A percentile compares a stretch with the other conserved stretches of the same genome.
These are phyloP conservation scores for Exserohilum rostratum DNA, from an alignment of 2,329 filamentous ascomycete genomes.

Conservation along the genomic window DNA sequence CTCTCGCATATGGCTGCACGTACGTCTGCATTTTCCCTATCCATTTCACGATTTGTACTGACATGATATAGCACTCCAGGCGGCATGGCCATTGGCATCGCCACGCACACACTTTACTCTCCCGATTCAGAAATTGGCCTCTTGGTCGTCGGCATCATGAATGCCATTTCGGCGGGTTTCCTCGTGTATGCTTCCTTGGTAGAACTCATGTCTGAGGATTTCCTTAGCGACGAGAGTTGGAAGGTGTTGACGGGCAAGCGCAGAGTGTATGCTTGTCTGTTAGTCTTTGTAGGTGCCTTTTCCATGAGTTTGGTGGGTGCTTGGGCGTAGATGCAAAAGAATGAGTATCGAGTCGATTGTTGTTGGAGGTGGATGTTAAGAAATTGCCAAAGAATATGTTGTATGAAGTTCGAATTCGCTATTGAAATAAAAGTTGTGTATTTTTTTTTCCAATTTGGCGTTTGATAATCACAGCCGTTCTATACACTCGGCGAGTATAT, in stretches of 20 bases:
- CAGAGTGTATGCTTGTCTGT: constrained; percentile 66
- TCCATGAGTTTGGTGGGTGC: constrained; percentile 76
- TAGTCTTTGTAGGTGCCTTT: constrained; percentile 68
- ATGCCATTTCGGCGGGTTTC: constrained; percentile 80
- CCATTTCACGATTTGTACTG: not conserved
- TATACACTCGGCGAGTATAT: constrained; percentile 5
- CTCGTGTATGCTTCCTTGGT: constrained; percentile 83
- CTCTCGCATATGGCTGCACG: constrained; percentile 71
- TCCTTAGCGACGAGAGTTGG: constrained; percentile 77
- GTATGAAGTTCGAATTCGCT: too few species aligned
- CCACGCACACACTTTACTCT: constrained; percentile 80
- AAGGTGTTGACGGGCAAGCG: constrained; percentile 66
- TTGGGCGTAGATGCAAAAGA: constrained; percentile 61
- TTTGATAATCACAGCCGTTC: not conserved
- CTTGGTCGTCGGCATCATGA: constrained; percentile 85
- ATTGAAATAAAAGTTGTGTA: too few species aligned
- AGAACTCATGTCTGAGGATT: constrained; percentile 84
- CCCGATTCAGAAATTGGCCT: constrained; percentile 77
- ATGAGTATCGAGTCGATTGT: not conserved
- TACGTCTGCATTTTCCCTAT: not conserved
- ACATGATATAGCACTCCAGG: constrained; percentile 65
- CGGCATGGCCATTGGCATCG: constrained; percentile 80
- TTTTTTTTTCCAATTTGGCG: too few species aligned
- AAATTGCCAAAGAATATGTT: not conserved
- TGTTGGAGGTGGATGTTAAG: not conserved